These are phyloP conservation scores for Panicum miliaceum DNA, from an alignment of 176 grass and related monocot species.

Conservation along the genomic window DNA sequence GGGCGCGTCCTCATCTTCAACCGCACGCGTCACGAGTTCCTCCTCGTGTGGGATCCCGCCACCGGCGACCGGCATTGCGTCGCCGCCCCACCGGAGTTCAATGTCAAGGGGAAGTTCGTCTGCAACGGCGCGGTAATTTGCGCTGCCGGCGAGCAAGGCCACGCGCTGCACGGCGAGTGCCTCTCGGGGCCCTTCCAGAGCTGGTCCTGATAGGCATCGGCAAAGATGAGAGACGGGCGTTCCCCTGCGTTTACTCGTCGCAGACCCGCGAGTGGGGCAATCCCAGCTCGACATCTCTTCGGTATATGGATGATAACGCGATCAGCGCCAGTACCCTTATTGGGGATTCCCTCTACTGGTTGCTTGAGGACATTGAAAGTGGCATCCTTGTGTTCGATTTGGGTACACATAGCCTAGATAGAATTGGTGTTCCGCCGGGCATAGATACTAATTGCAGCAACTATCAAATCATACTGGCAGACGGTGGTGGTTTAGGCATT, in stretches of 20 bases:
- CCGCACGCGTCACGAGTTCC: not conserved
- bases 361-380: not conserved
- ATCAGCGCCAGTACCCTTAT: not conserved
- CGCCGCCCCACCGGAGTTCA: not conserved
- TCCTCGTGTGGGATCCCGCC: conserved; percentile 3
- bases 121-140: not conserved
- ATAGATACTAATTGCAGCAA: not conserved
- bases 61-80: not conserved
- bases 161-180: not conserved
- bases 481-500: conserved; percentile 1
- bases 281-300: not conserved
- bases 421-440: not conserved
- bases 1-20: conserved; percentile 24
- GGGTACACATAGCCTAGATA: not conserved
- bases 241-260: not conserved
- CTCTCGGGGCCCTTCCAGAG: not conserved
- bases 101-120: not conserved
- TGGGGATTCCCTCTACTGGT: conserved; percentile 12
- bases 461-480: conserved; percentile 17
- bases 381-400: conserved; percentile 13
- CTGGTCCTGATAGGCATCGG: not conserved
- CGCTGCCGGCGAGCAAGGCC: not conserved
- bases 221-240: not conserved
- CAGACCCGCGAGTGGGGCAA: conserved; percentile 21
- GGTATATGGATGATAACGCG: not conserved